Evolutionary conservation across 805 yeast species (phyloP).

Genomic region (Metschnikowia rubicola): DNA sequence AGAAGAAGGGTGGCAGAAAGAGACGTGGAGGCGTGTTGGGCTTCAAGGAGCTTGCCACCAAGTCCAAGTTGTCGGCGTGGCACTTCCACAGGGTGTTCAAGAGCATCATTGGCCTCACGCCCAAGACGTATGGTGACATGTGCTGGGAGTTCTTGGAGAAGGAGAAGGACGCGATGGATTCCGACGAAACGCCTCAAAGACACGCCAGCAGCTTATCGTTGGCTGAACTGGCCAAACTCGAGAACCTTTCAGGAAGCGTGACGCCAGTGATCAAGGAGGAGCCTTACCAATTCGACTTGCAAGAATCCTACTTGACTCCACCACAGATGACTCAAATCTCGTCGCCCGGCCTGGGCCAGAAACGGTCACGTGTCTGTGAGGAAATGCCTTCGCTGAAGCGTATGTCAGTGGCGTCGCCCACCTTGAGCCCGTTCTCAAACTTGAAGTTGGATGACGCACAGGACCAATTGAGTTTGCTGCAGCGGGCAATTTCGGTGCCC

Average conservation of each 20-base stretch:
- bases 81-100: slow-evolving; percentile 90
- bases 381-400: slow-evolving; percentile 13
- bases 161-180: slow-evolving; percentile 11
- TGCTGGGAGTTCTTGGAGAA: slow-evolving; percentile 60
- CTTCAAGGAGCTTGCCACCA: slow-evolving; percentile 82
- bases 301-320: slow-evolving; percentile 6
- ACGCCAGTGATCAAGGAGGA: slow-evolving; percentile 7
- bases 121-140: slow-evolving; percentile 83
- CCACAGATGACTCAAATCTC: background rate
- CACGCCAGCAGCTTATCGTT: background rate
- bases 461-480: slow-evolving; percentile 9
- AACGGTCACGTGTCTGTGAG: slow-evolving; percentile 6
- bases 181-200: background rate
- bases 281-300: background rate
- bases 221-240: background rate
- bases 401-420: slow-evolving; percentile 2
- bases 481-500: slow-evolving; percentile 20
- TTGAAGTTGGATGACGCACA: slow-evolving; percentile 9
- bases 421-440: slow-evolving; percentile 6
- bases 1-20: slow-evolving; percentile 28
- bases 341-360: slow-evolving; percentile 6
- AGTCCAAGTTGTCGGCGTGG: slow-evolving; percentile 84
- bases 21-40: slow-evolving; percentile 79
- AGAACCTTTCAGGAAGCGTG: background rate
- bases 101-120: slow-evolving; percentile 80